Evolutionary conservation across 257 asterid species (phyloP).

Genomic region (Solanum bukasovii): DNA sequence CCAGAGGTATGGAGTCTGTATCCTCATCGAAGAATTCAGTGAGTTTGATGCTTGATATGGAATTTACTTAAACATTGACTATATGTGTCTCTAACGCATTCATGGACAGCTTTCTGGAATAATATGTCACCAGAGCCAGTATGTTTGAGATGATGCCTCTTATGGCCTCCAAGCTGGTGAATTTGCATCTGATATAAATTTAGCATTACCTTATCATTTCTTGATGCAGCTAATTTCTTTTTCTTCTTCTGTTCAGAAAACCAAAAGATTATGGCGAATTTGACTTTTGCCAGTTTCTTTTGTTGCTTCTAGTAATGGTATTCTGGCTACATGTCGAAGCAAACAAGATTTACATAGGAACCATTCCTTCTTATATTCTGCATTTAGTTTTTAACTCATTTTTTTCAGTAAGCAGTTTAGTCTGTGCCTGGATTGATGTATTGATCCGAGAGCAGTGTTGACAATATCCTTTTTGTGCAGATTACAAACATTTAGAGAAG

Average conservation of each 20-base stretch:
- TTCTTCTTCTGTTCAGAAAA: background rate
- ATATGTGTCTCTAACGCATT: constrained; percentile 1
- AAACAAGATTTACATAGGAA: background rate
- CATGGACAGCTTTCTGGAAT: background rate
- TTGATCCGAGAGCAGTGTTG: constrained; percentile 38
- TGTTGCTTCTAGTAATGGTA: constrained; percentile 5
- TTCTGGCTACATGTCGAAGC: background rate
- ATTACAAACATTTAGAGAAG: constrained; percentile 34
- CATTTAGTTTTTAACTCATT: background rate
- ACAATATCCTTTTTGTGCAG: constrained; percentile 64
- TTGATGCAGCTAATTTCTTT: background rate
- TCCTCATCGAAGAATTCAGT: background rate
- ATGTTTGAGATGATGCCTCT: constrained; percentile 2
- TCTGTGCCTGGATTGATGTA: constrained; percentile 23
- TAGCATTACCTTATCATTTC: background rate
- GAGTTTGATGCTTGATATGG: constrained; percentile 2
- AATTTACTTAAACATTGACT: background rate
- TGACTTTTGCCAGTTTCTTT: constrained; percentile 7
- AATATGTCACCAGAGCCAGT: background rate
- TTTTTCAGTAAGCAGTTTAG: background rate
- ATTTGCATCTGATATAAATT: background rate
- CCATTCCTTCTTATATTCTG: background rate
- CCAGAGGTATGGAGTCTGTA: constrained; percentile 19
- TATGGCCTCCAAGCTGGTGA: constrained; percentile 8
- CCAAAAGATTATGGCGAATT: background rate